phyloP scores from a whole-genome alignment of 768 basidiomycete genomes.

The Calocybe cyanea region DNA sequence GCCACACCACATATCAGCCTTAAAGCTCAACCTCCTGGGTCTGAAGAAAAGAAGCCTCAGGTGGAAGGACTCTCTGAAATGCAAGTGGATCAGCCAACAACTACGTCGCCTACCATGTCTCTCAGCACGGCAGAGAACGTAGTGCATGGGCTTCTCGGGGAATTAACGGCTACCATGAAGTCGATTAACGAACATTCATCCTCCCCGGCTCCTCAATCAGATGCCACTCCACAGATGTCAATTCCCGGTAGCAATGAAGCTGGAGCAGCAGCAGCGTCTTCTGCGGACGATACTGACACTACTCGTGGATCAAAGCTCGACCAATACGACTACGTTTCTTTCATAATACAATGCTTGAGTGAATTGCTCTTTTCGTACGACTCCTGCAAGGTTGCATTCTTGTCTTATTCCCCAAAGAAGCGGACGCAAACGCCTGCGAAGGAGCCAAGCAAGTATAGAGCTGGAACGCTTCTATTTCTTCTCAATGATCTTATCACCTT shows the following conservation, averaged over 20 bases:
- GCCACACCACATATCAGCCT: slow-evolving; percentile 55
- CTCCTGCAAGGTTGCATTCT: slow-evolving; percentile 82
- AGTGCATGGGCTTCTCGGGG: slow-evolving; percentile 67
- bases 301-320: slow-evolving; percentile 13
- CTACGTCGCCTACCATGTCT: slow-evolving; percentile 14
- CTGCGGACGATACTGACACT: not conserved
- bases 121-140: slow-evolving; percentile 52
- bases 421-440: slow-evolving; percentile 59
- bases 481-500: slow-evolving; percentile 81
- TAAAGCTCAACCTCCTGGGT: slow-evolving; percentile 32
- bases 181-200: slow-evolving; percentile 29
- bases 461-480: slow-evolving; percentile 73
- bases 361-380: slow-evolving; percentile 94
- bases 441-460: slow-evolving; percentile 58
- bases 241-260: slow-evolving; percentile 1
- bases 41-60: slow-evolving; percentile 22
- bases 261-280: not conserved
- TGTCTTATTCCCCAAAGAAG: slow-evolving; percentile 74
- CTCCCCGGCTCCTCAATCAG: slow-evolving; percentile 5
- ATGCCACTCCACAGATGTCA: not conserved
- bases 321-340: slow-evolving; percentile 60
- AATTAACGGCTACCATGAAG: slow-evolving; percentile 64
- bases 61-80: slow-evolving; percentile 40
- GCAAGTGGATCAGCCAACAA: slow-evolving; percentile 48
- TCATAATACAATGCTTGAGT: slow-evolving; percentile 88